phyloP scores from a whole-genome alignment of 495 filamentous ascomycete genomes.

The Thozetella sp. region DNA sequence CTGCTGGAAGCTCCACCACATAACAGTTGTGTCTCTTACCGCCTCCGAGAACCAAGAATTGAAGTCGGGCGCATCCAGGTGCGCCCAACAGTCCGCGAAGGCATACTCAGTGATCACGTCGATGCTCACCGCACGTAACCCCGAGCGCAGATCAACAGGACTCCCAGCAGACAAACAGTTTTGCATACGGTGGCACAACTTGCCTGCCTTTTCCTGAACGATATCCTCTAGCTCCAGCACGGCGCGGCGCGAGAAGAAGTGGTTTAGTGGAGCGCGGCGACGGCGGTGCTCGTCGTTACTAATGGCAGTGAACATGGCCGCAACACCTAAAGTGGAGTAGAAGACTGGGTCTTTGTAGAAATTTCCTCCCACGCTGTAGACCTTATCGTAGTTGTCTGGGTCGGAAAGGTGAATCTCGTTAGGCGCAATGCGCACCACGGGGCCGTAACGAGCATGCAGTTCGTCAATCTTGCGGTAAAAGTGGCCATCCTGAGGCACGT shows the following conservation, averaged over 20 bases:
- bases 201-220: constrained; percentile 19
- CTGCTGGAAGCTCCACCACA: constrained; percentile 11
- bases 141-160: constrained; percentile 22
- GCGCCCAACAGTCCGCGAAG: constrained; percentile 33
- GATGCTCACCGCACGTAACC: constrained; percentile 28
- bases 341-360: constrained; percentile 27
- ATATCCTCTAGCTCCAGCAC: constrained; percentile 32
- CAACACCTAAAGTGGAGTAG: constrained; percentile 10
- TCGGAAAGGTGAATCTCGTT: constrained; percentile 42
- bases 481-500: no score
- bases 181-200: constrained; percentile 10
- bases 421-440: constrained; percentile 39
- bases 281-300: constrained; percentile 29
- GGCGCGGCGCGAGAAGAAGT: constrained; percentile 37
- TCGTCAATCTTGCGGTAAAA: constrained; percentile 16
- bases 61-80: constrained; percentile 16
- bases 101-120: constrained; percentile 47
- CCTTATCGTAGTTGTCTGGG: constrained; percentile 35
- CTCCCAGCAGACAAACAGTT: background rate
- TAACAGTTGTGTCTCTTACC: constrained; percentile 8
- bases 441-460: constrained; percentile 18
- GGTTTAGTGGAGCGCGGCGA: constrained; percentile 32
- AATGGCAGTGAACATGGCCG: constrained; percentile 18
- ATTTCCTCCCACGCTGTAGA: constrained; percentile 27
- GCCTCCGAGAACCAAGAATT: constrained; percentile 12